phyloP scores from a whole-genome alignment of 2,329 filamentous ascomycete genomes.

The Colletotrichum tropicicola region DNA sequence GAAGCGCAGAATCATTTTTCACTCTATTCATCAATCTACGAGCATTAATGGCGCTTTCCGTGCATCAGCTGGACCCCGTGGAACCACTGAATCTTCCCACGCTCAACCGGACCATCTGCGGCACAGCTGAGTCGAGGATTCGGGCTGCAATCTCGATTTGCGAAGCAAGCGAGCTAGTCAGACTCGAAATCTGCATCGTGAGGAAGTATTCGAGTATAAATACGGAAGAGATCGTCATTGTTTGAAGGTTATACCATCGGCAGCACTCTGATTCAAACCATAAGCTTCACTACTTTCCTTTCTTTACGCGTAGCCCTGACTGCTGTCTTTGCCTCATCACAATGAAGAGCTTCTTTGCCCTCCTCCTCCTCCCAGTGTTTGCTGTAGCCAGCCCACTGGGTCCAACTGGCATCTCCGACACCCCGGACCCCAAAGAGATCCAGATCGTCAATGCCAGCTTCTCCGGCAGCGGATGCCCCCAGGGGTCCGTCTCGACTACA shows the following conservation, averaged over 20 bases:
- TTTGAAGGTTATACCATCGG: background rate
- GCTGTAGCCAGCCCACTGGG: conserved; percentile 45
- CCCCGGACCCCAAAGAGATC: conserved; percentile 50
- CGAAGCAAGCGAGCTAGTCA: too few relatives aligned
- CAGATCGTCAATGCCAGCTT: conserved; percentile 49
- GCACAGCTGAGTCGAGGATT: background rate
- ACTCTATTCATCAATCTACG: background rate
- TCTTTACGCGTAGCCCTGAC: background rate
- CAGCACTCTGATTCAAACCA: background rate
- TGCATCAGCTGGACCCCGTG: background rate
- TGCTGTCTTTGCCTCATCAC: conserved; percentile 31
- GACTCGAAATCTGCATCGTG: background rate
- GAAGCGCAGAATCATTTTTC: background rate
- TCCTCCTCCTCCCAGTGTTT: conserved; percentile 47
- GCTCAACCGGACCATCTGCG: background rate
- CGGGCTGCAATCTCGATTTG: too few relatives aligned
- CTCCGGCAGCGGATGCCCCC: conserved; percentile 55
- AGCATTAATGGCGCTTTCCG: background rate
- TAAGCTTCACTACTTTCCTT: background rate
- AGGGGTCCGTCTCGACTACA: conserved; percentile 51
- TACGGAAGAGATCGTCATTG: background rate
- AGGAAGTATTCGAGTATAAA: background rate
- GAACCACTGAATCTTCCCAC: background rate
- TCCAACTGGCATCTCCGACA: conserved; percentile 41
- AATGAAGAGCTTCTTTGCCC: conserved; percentile 46